These are phyloP conservation scores for Cryptococcus neoformans DNA, from an alignment of 1,284 basidiomycete genomes.

Conservation along the genomic window DNA sequence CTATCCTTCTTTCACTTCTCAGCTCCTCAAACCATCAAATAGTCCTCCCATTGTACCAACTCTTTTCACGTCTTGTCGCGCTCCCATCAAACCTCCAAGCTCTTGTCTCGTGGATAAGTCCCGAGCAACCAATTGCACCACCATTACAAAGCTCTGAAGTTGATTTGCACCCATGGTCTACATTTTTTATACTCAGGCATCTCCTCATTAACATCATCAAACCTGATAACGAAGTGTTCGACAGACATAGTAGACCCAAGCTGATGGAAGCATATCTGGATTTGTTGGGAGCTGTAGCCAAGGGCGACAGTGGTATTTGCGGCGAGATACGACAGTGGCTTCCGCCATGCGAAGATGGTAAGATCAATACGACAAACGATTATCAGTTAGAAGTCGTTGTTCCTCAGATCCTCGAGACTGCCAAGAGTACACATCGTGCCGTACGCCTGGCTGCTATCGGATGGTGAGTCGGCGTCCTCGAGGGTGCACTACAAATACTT, in stretches of 20 bases:
- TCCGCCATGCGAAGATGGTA: too few relatives aligned
- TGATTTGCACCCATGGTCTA: not conserved
- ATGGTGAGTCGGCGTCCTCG: conserved; percentile 28
- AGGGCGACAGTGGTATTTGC: too few relatives aligned
- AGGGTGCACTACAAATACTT: conserved; percentile 23
- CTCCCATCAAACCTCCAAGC: conserved; percentile 57
- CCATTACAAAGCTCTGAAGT: too few relatives aligned
- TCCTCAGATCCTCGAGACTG: too few relatives aligned
- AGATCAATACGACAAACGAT: too few relatives aligned
- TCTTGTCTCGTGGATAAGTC: conserved; percentile 56
- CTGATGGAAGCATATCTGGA: conserved; percentile 66
- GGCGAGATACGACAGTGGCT: too few relatives aligned
- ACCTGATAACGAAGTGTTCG: not conserved
- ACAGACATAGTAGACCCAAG: conserved; percentile 44
- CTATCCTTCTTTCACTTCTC: conserved; percentile 29
- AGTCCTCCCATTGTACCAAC: conserved; percentile 52
- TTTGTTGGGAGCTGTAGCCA: conserved; percentile 62
- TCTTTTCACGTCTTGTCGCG: conserved; percentile 61
- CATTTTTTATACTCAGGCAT: conserved; percentile 26
- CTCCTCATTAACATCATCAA: conserved; percentile 24
- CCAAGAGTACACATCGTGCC: not conserved
- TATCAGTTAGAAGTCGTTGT: too few relatives aligned
- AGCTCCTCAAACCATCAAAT: conserved; percentile 43
- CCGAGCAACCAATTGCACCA: too few relatives aligned
- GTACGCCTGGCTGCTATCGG: conserved; percentile 29